These are phyloP conservation scores for Mariannaea elegans DNA, from an alignment of 2,329 filamentous ascomycete genomes.

Conservation along the genomic window DNA sequence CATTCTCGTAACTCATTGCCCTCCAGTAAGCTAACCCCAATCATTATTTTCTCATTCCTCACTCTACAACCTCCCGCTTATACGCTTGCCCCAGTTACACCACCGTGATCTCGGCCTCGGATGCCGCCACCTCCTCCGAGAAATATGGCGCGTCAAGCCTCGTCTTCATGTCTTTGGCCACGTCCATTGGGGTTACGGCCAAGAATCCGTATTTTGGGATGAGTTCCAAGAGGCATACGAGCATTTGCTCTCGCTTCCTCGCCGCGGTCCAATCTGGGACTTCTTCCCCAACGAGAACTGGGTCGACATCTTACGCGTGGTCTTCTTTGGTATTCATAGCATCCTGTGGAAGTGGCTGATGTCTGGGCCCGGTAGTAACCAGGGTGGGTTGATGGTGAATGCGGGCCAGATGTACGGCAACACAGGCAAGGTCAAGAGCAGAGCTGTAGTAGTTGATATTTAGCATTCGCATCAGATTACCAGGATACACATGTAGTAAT, in stretches of 20 bases:
- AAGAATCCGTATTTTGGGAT: slow-evolving; percentile 78
- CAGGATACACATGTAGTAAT: neutral
- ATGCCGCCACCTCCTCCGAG: slow-evolving; percentile 74
- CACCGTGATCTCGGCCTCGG: slow-evolving; percentile 77
- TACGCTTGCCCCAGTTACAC: slow-evolving; percentile 55
- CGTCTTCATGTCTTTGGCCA: slow-evolving; percentile 86
- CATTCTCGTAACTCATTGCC: slow-evolving; percentile 82
- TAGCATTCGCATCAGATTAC: slow-evolving; percentile 19
- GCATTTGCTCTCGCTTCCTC: slow-evolving; percentile 60
- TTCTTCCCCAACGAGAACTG: slow-evolving; percentile 56
- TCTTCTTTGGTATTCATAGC: slow-evolving; percentile 56
- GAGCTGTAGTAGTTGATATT: slow-evolving; percentile 49
- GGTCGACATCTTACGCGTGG: slow-evolving; percentile 55
- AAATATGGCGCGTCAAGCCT: slow-evolving; percentile 79
- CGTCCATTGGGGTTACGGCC: slow-evolving; percentile 79
- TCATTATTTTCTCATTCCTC: neutral
- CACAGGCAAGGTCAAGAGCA: slow-evolving; percentile 57
- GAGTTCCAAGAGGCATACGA: slow-evolving; percentile 77
- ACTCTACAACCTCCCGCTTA: slow-evolving; percentile 12
- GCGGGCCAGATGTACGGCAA: slow-evolving; percentile 65
- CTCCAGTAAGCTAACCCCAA: slow-evolving; percentile 61
- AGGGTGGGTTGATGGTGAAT: slow-evolving; percentile 64
- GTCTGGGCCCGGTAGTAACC: slow-evolving; percentile 59
- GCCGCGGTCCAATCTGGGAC: slow-evolving; percentile 55
- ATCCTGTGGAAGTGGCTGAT: slow-evolving; percentile 66